A percentile compares a stretch with the other conserved stretches of the same genome.
phyloP scores from a whole-genome alignment of 2,329 filamentous ascomycete genomes.

The Diaporthe vexans region DNA sequence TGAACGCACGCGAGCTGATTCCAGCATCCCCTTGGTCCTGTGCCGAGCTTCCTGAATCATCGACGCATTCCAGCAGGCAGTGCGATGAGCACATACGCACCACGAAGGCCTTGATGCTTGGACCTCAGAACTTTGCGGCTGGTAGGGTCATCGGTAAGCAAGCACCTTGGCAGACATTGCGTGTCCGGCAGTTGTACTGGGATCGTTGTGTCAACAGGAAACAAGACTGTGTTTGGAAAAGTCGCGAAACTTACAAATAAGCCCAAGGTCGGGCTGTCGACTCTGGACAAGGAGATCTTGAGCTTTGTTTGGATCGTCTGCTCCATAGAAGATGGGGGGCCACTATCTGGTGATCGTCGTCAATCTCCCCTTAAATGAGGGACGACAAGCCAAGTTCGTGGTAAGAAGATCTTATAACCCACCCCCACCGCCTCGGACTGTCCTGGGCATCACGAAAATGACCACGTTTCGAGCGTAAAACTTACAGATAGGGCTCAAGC shows the following conservation, averaged over 20 bases:
- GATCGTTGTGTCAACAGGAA: conserved; percentile 79
- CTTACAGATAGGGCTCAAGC: conserved; percentile 73
- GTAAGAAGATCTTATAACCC: conserved; percentile 33
- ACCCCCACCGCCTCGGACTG: conserved; percentile 52
- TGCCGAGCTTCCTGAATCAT: no score
- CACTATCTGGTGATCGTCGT: conserved; percentile 34
- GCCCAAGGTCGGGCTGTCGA: conserved; percentile 76
- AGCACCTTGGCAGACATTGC: conserved; percentile 63
- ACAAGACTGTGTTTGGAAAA: conserved; percentile 80
- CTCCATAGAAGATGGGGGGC: conserved; percentile 63
- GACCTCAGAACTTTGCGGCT: no score
- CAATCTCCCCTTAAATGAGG: conserved; percentile 39
- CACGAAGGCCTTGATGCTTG: no score
- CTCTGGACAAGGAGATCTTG: conserved; percentile 79
- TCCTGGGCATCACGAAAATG: conserved; percentile 97
- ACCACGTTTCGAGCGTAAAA: conserved; percentile 95
- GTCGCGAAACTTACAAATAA: conserved; percentile 80
- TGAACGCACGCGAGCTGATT: no score
- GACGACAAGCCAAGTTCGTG: conserved; percentile 31
- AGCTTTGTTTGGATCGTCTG: conserved; percentile 88
- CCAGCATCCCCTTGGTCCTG: no score
- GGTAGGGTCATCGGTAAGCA: no score
- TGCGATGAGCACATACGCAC: no score
- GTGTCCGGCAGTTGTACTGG: conserved; percentile 77
- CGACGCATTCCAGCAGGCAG: no score